These are phyloP conservation scores for Rhytidiadelphus loreus DNA, from an alignment of 225 moss, liverwort and hornwort species.

Conservation along the genomic window DNA sequence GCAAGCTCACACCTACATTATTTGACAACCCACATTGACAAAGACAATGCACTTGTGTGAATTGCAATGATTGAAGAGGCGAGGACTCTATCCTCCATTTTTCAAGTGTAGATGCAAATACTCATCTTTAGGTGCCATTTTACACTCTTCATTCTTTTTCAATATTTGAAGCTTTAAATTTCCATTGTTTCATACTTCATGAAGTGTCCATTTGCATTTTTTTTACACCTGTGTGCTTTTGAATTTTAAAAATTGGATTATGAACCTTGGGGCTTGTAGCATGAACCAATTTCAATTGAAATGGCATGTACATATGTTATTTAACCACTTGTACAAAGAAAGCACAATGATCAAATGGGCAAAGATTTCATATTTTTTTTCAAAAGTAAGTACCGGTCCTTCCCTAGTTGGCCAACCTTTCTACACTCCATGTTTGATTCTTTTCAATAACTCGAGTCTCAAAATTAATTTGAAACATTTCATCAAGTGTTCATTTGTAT, in stretches of 20 bases:
- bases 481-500: no score
- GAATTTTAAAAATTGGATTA: neutral
- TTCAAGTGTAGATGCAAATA: fast-evolving
- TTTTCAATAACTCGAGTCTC: neutral
- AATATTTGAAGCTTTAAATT: neutral
- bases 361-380: fast-evolving
- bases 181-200: neutral
- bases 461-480: neutral
- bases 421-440: fast-evolving
- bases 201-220: neutral
- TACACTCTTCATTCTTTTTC: fast-evolving
- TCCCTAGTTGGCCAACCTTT: fast-evolving
- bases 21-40: neutral
- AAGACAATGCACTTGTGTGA: fast-evolving
- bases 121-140: fast-evolving
- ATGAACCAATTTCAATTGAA: neutral
- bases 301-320: no score
- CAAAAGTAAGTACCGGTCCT: fast-evolving
- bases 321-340: neutral
- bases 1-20: neutral
- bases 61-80: neutral
- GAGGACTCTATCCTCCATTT: neutral
- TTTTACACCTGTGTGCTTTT: neutral
- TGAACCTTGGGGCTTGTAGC: neutral
- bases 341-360: neutral